Evolutionary conservation across 371 early-diverging fungal genomes (phyloP).

Genomic region (Apophysomyces elegans): DNA sequence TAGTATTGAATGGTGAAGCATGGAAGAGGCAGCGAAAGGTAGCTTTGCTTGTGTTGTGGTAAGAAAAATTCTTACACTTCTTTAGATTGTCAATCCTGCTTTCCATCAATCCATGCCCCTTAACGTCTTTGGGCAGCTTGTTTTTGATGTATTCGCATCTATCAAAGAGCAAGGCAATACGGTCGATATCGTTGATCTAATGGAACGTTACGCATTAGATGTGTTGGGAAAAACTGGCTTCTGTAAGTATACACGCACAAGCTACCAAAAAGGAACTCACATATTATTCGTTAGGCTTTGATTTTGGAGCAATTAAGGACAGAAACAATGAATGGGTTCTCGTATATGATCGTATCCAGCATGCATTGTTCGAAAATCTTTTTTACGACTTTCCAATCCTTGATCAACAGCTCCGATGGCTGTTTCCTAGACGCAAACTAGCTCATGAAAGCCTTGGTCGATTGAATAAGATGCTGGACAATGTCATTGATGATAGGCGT

Average conservation of each 20-base stretch:
- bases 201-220: constrained; percentile 37
- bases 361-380: constrained; percentile 15
- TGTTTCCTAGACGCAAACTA: neutral
- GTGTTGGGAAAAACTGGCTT: constrained; percentile 43
- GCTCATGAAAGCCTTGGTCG: constrained; percentile 18
- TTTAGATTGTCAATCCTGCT: constrained; percentile 39
- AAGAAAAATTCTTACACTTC: neutral
- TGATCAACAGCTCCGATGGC: neutral
- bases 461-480: constrained; percentile 41
- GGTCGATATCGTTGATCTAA: constrained; percentile 25
- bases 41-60: neutral
- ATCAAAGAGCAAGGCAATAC: constrained; percentile 23
- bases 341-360: constrained; percentile 28
- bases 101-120: constrained; percentile 44
- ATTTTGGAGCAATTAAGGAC: constrained; percentile 35
- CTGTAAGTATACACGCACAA: constrained; percentile 16
- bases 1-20: constrained; percentile 26
- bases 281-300: constrained; percentile 22
- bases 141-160: constrained; percentile 22
- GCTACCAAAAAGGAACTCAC: neutral
- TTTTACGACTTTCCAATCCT: neutral
- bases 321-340: constrained; percentile 29
- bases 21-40: constrained; percentile 39
- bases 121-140: constrained; percentile 30
- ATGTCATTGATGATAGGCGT: constrained; percentile 41